A percentile compares a stretch with the other conserved stretches of the same genome.
Evolutionary conservation across 2,329 filamentous ascomycete species (phyloP).

Genomic region (Penicillium sp.): DNA sequence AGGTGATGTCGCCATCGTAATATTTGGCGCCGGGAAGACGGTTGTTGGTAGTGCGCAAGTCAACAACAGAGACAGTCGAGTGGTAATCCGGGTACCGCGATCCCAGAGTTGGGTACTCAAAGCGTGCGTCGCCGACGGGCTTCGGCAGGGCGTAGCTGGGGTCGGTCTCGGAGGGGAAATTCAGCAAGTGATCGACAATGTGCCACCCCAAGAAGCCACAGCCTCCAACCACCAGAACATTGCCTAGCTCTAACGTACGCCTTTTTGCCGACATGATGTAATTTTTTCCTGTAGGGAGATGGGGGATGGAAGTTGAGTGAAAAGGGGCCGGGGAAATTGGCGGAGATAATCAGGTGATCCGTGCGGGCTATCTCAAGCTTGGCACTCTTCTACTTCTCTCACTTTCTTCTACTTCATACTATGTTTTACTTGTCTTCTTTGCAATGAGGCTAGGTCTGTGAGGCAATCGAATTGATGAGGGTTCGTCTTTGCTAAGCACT

Average conservation of each 20-base stretch:
- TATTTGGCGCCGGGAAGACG: conserved; percentile 62
- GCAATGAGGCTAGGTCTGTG: too few relatives aligned
- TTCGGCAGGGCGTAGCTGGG: conserved; percentile 37
- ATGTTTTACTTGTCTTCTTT: neutral
- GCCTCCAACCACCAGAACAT: conserved; percentile 75
- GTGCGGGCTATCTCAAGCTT: conserved; percentile 5
- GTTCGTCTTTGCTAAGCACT: neutral
- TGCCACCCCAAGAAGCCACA: conserved; percentile 83
- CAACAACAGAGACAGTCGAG: conserved; percentile 64
- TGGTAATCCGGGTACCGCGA: conserved; percentile 42
- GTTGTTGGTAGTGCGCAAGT: conserved; percentile 69
- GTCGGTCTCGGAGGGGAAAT: conserved; percentile 51
- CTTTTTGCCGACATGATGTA: conserved; percentile 28
- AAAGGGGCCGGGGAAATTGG: conserved; percentile 16
- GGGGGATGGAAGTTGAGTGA: neutral
- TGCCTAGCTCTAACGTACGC: conserved; percentile 54
- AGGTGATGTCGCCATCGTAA: conserved; percentile 75
- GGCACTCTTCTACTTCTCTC: neutral
- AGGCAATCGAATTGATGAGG: too few relatives aligned
- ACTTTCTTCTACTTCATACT: neutral
- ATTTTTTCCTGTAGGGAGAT: conserved; percentile 1
- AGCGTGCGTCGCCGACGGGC: conserved; percentile 33
- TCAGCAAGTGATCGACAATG: conserved; percentile 70
- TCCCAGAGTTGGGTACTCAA: conserved; percentile 35
- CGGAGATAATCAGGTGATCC: conserved; percentile 15